phyloP scores from a whole-genome alignment of 2,329 filamentous ascomycete genomes.

The Aspergillus sp. region DNA sequence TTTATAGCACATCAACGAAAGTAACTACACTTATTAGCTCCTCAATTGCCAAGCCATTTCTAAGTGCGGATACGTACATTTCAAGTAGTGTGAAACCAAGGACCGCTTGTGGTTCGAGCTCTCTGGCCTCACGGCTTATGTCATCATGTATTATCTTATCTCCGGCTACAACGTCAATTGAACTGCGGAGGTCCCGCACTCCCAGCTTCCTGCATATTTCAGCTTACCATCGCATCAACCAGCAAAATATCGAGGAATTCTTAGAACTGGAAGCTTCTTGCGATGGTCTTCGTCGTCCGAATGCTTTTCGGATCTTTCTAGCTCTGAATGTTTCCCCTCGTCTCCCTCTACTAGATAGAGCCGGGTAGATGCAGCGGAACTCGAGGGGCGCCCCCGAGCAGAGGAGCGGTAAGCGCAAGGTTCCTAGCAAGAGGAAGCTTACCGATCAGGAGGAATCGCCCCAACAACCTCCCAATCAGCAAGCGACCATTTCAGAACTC shows the following conservation, averaged over 20 bases:
- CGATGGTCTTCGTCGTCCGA: slow-evolving; percentile 19
- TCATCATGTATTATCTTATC: slow-evolving; percentile 31
- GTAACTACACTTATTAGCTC: neutral
- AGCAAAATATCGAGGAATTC: neutral
- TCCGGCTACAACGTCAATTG: slow-evolving; percentile 22
- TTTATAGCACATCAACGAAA: neutral
- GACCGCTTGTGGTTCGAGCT: neutral
- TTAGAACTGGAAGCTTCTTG: slow-evolving; percentile 5
- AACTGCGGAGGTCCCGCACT: slow-evolving; percentile 12
- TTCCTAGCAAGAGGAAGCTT: slow-evolving; percentile 44
- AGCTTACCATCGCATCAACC: neutral
- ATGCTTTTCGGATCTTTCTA: slow-evolving; percentile 17
- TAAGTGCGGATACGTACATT: neutral
- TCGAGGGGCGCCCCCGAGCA: slow-evolving; percentile 38
- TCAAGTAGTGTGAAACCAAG: neutral
- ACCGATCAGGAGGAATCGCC: slow-evolving; percentile 34
- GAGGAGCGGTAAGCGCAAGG: slow-evolving; percentile 45
- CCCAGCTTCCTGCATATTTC: slow-evolving; percentile 5
- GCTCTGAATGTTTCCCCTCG: slow-evolving; percentile 22
- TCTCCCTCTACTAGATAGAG: slow-evolving; percentile 26
- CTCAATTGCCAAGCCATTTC: neutral
- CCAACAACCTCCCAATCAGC: slow-evolving; percentile 32
- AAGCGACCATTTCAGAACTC: slow-evolving; percentile 47
- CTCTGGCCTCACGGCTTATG: no score
- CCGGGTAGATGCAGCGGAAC: slow-evolving; percentile 46